A percentile compares a stretch with the other conserved stretches of the same genome.
These are phyloP conservation scores for Odonthalia washingtoniensis DNA, from an alignment of 31 red algal species.

Conservation along the genomic window DNA sequence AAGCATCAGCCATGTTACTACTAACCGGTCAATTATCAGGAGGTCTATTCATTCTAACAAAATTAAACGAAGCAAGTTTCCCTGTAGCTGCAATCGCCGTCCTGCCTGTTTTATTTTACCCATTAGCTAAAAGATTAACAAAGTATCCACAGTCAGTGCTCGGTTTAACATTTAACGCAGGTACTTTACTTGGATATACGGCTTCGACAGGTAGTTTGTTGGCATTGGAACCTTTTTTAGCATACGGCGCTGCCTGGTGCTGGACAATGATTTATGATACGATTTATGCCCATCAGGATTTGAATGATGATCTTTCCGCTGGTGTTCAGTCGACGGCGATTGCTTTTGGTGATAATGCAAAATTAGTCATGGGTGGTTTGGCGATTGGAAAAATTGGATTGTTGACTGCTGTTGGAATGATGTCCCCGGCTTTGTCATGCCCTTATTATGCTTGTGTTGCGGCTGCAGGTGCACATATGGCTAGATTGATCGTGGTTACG, in stretches of 20 bases:
- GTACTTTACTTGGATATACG: constrained; percentile 80
- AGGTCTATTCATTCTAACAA: constrained; percentile 69
- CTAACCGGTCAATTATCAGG: constrained; percentile 54
- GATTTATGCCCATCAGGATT: constrained; percentile 93
- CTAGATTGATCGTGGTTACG: constrained; percentile 21
- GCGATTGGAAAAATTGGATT: constrained; percentile 52
- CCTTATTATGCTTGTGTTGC: constrained; percentile 62
- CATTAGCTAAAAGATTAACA: constrained; percentile 85
- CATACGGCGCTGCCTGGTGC: constrained; percentile 76
- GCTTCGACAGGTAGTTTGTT: constrained; percentile 58
- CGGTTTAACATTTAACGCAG: constrained; percentile 88
- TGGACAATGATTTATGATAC: constrained; percentile 99
- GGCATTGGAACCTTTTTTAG: constrained; percentile 33
- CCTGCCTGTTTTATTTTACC: constrained; percentile 81
- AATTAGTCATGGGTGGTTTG: constrained; percentile 33
- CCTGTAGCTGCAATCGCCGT: constrained; percentile 64
- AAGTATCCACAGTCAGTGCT: constrained; percentile 84
- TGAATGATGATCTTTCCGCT: constrained; percentile 63
- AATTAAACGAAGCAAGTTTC: constrained; percentile 65
- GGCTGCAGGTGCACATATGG: constrained; percentile 44
- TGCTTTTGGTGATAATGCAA: constrained; percentile 59
- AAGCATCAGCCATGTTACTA: constrained; percentile 39
- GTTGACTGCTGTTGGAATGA: constrained; percentile 49
- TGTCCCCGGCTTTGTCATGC: constrained; percentile 45
- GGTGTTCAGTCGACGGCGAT: constrained; percentile 79